These are phyloP conservation scores for Plasmodium cynomolgi DNA, from an alignment of 169 alveolate genomes.

Conservation along the genomic window DNA sequence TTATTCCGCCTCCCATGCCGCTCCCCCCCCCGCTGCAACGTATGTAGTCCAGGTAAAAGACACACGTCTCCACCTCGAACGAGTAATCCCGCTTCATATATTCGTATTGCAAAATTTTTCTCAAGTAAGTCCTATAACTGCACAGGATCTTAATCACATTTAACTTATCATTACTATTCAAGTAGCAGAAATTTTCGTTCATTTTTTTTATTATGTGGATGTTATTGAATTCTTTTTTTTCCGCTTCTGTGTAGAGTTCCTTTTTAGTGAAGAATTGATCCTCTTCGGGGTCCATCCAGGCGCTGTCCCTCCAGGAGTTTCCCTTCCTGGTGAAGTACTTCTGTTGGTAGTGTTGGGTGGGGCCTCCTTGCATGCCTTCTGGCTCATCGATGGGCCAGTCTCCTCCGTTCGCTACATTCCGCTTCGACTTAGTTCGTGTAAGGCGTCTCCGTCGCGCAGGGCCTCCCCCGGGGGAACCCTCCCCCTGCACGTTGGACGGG, in stretches of 20 bases:
- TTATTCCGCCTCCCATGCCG: background rate
- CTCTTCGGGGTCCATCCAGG: background rate
- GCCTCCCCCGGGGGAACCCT: background rate
- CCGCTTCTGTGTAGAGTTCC: slow-evolving; percentile 12
- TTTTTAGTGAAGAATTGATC: background rate
- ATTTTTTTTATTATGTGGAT: slow-evolving; percentile 9
- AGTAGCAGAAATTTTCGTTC: slow-evolving; percentile 14
- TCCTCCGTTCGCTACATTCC: background rate
- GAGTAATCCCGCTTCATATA: slow-evolving; percentile 17
- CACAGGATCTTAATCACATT: slow-evolving; percentile 13
- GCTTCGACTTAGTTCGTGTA: background rate
- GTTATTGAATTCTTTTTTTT: slow-evolving; percentile 7
- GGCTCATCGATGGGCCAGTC: background rate
- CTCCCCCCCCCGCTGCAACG: background rate
- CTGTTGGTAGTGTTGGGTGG: background rate
- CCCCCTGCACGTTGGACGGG: background rate
- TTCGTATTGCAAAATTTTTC: background rate
- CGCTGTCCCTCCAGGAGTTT: too few species aligned
- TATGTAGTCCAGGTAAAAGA: slow-evolving; percentile 9
- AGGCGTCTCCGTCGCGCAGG: background rate
- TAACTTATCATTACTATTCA: slow-evolving; percentile 11
- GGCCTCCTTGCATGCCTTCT: background rate
- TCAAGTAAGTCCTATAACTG: background rate
- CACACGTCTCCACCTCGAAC: slow-evolving; percentile 30
- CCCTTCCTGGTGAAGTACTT: background rate